These are phyloP conservation scores for Alternaria sp. DNA, from an alignment of 2,329 filamentous ascomycete species.

Conservation along the genomic window DNA sequence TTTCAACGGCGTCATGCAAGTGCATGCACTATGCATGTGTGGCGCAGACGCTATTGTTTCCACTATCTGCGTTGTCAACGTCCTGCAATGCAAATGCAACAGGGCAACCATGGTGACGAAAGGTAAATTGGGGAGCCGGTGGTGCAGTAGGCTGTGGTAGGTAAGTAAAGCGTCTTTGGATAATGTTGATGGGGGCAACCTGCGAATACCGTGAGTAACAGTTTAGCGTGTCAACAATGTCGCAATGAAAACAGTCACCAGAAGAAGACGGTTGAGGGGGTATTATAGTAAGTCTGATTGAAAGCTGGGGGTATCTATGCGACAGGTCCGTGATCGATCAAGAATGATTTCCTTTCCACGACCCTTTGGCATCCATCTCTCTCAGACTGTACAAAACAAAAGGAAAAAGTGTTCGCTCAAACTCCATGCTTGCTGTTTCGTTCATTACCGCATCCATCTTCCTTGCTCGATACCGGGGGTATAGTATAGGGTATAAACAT, in stretches of 20 bases:
- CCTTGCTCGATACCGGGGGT: background rate
- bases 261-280: background rate
- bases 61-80: background rate
- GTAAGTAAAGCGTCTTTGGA: background rate
- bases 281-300: slow-evolving; percentile 23
- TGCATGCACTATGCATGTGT: background rate
- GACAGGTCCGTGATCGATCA: slow-evolving; percentile 19
- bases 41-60: background rate
- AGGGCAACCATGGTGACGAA: background rate
- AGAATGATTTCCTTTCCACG: slow-evolving; percentile 20
- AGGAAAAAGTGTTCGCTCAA: background rate
- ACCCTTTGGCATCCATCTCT: slow-evolving; percentile 16
- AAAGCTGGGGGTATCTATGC: slow-evolving; percentile 34
- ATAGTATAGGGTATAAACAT: slow-evolving; percentile 6
- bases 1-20: background rate
- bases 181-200: background rate
- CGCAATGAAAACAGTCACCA: background rate
- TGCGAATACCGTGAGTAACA: background rate
- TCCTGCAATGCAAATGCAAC: background rate
- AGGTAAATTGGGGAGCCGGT: background rate
- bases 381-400: slow-evolving; percentile 6
- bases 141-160: background rate
- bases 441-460: slow-evolving; percentile 4
- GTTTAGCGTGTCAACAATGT: background rate
- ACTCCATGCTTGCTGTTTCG: slow-evolving; percentile 5